Evolutionary conservation across 306 rosid genomes (phyloP), one percentile per base, ranked within the genome.

Genomic region (Prunus mume): DNA sequence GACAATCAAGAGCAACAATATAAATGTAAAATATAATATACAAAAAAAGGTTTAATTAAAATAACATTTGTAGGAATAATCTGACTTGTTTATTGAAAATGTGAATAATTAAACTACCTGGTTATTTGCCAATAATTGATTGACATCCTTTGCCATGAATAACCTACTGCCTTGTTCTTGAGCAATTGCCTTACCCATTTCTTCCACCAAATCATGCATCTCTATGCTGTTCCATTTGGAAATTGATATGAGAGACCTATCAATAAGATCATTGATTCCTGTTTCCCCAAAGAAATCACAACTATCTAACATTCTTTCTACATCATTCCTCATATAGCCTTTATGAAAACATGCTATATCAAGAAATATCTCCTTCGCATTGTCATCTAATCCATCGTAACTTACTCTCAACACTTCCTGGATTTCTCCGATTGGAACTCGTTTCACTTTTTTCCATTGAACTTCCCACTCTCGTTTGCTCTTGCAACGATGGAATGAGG

Each of bases 281-380:
- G 0, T 0, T 34, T 34, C 8, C 41, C 41, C 41, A 0, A 0
- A 0, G 8, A 5, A 34, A 34, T 1, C 41, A 34, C 2, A 6
- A 6, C 41, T 0, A 34, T 34, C 41, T 34, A 34, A 34, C 0
- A 6, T 6, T 34, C 0, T 6, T 34, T 34, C 0, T n/a, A 58
- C 28, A 12, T 1, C 0, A 0, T 4, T 2, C 28, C 1, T 20
- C 9, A 0, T 0, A 0, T 0, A 0, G 30, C 17, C 64, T 58
- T 24, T 25, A 4, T 58, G 0, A 12, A 58, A 58, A 12, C 64
- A 24, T 2, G 64, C 64, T 58, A 58, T 58, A 12, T 58, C 32
- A 24, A 58, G 64, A 24, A 58, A 58, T 58, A 58, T 3, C 32
- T 12, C 32, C 18, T 58, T 20, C 28, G n/a, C n/a, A n/a, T n/a